phyloP scores from a whole-genome alignment of 2,329 filamentous ascomycete genomes.

The Fusarium algeriense region DNA sequence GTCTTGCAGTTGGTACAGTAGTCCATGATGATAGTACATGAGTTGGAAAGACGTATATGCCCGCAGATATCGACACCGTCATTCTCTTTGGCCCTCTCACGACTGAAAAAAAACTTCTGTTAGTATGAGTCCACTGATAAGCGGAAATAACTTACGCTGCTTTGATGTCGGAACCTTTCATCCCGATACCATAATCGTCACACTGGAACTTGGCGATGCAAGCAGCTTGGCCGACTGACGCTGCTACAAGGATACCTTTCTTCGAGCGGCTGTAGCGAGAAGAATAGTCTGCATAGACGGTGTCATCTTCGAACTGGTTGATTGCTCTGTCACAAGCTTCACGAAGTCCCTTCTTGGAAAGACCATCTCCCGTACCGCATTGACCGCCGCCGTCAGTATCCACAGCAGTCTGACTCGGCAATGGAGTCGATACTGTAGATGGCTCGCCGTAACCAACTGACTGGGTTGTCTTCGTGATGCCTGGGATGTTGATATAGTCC shows the following conservation, averaged over 20 bases:
- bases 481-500: background rate
- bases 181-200: constrained; percentile 25
- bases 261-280: constrained; percentile 9
- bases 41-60: constrained; percentile 18
- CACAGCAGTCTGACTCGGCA: constrained; percentile 3
- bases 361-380: constrained; percentile 9
- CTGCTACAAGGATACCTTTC: constrained; percentile 6
- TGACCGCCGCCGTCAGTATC: constrained; percentile 18
- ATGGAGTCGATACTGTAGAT: constrained; percentile 7
- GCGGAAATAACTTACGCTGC: background rate
- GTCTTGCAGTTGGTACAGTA: constrained; percentile 17
- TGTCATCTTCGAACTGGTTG: background rate
- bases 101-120: background rate
- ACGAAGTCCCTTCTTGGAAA: constrained; percentile 8
- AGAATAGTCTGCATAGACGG: background rate
- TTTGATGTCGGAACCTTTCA: constrained; percentile 11
- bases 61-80: constrained; percentile 11
- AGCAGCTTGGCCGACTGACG: background rate
- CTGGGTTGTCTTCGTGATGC: background rate
- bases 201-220: constrained; percentile 26
- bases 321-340: constrained; percentile 19
- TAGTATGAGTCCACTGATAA: background rate
- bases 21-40: constrained; percentile 16
- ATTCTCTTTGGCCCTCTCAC: background rate
- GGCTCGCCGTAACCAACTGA: background rate